Base-by-base conservation (phyloP, 2,329 filamentous ascomycete species). In the Colletotrichum sublineola region DNA sequence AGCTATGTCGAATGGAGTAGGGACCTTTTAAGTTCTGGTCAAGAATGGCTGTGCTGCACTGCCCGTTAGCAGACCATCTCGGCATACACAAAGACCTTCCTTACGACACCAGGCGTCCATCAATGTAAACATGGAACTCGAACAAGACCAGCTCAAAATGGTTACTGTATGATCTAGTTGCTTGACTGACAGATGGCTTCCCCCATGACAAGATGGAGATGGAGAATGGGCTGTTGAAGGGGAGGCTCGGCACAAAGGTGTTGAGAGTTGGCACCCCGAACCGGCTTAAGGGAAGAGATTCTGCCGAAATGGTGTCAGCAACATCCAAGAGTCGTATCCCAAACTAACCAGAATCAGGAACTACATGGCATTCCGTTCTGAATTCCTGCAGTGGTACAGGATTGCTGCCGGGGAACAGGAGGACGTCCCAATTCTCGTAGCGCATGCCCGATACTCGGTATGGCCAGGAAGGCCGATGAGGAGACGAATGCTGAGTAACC, bases 351-450 rank as follows among this genome's bases (percentile, higher is more conserved):
- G 79, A 69, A 77, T 89, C 86, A 7, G 85, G 83, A n/a, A 91
- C 87, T 42, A 92, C 90, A 79, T 93, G 92, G 80, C 93, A 97
- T 73, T 89, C 87, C 9, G 93, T 94, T 78, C 91, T 92, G 86
- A 96, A 97, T 81, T 97, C 94, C 80, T 94, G 93, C 67, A 95
- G 82, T 1, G 94, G 94, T 15, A 92, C 80, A 76, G 90, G 91
- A 76, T 87, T 90, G 73, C 88, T 87, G 73, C 81, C 82, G 0
- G 93, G 92, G 79, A 97, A 97, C 73, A 97, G 85, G 55, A 97
- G 89, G 67, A 96, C 88, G 78, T 97, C 94, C 94, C 94, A 97
- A 78, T 94, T 91, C 76, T 94, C 89, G 86, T 93, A 97, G 71
- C 94, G 91, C 94, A 97, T 97, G 74, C 77, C 86, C 24, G 81